These are phyloP conservation scores for Zygoascus bituminiphila DNA, from an alignment of 805 yeast genomes.

Conservation along the genomic window DNA sequence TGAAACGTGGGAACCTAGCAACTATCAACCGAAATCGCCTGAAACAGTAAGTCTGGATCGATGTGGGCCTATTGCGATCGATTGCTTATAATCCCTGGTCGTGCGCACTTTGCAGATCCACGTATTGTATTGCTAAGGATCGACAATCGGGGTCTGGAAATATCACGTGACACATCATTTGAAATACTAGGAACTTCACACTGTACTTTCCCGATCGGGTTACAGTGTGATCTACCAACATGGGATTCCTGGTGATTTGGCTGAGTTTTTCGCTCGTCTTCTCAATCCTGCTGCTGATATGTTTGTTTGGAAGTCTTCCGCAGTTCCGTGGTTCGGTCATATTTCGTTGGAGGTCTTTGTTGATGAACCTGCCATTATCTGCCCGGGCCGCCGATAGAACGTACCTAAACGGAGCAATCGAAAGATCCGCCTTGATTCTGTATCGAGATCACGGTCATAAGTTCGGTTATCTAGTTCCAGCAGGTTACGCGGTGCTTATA, in stretches of 20 bases:
- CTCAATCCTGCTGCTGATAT: conserved; percentile 24
- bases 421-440: neutral
- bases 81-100: no score
- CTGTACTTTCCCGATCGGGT: neutral
- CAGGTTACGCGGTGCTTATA: conserved; percentile 17
- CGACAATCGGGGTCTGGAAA: no score
- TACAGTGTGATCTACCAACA: no score
- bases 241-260: neutral
- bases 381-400: conserved; percentile 12
- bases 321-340: conserved; percentile 22
- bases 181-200: no score
- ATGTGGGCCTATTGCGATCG: no score
- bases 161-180: no score
- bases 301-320: conserved; percentile 30
- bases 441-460: neutral
- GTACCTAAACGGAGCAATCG: conserved; percentile 15
- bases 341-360: conserved; percentile 15
- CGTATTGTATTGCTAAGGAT: no score
- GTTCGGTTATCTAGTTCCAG: conserved; percentile 17
- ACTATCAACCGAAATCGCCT: no score
- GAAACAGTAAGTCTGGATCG: no score
- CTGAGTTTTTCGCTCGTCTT: conserved; percentile 8
- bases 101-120: no score
- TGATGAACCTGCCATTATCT: conserved; percentile 17
- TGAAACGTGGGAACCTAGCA: no score